Evolutionary conservation across 2,329 filamentous ascomycete species (phyloP).

Genomic region (Hypoxylon rubiginosum): DNA sequence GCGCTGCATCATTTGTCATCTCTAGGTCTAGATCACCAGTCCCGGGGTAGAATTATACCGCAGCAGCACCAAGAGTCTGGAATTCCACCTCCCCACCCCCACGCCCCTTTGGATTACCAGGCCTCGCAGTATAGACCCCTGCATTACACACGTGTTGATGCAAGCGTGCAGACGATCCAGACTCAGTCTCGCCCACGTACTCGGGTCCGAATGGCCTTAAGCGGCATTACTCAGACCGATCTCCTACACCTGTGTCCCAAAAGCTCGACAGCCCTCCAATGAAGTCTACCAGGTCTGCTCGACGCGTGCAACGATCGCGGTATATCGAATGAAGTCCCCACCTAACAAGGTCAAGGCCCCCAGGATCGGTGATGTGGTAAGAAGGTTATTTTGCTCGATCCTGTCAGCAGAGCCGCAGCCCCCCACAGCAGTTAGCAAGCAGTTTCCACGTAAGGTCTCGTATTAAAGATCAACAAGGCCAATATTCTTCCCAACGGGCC

Average conservation of each 20-base stretch:
- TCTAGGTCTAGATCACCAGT: not conserved
- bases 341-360: not conserved
- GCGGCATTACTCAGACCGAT: not conserved
- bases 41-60: not conserved
- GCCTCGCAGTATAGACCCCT: not conserved
- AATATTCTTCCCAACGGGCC: not conserved
- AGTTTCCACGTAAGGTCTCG: not conserved
- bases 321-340: not conserved
- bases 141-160: not conserved
- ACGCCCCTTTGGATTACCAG: not conserved
- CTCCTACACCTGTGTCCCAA: not conserved
- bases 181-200: not conserved
- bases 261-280: not conserved
- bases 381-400: not conserved
- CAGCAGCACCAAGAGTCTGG: not conserved
- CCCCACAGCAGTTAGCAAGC: not conserved
- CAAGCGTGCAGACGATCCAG: not conserved
- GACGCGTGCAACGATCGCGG: not conserved
- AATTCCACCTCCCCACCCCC: not conserved
- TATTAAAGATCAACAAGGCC: not conserved
- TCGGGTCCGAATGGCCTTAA: not conserved
- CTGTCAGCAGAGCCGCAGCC: slow-evolving; percentile 2
- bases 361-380: not conserved
- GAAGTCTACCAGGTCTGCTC: not conserved
- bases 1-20: not conserved